These are phyloP conservation scores for Phytopythium helicoides DNA, from an alignment of 352 stramenopile genomes.

Conservation along the genomic window DNA sequence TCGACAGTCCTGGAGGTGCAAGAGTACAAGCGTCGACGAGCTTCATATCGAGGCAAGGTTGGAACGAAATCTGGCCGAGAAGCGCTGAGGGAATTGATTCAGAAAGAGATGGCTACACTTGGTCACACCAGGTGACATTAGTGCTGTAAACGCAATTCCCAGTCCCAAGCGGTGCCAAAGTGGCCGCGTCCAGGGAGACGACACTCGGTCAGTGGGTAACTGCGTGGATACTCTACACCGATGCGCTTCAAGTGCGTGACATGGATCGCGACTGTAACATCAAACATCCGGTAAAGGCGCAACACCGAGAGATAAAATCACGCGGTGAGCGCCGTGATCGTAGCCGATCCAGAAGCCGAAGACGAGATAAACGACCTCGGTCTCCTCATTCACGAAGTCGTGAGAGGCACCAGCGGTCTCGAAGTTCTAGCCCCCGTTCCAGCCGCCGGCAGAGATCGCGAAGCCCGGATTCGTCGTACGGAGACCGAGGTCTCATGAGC, in stretches of 20 bases:
- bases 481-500: too few relatives aligned
- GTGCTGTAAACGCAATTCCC: neutral
- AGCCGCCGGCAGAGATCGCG: neutral
- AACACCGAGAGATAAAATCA: too few relatives aligned
- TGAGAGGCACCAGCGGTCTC: neutral
- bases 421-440: neutral
- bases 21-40: conserved; percentile 55
- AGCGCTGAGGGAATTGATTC: conserved; percentile 58
- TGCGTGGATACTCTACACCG: conserved; percentile 2
- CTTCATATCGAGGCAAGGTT: conserved; percentile 50
- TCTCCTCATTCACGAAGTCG: neutral
- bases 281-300: too few relatives aligned
- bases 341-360: neutral
- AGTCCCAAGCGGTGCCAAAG: neutral
- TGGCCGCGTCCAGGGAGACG: too few relatives aligned
- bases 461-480: neutral
- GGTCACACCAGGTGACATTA: conserved; percentile 11
- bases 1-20: neutral
- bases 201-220: too few relatives aligned
- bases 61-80: conserved; percentile 34
- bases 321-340: neutral
- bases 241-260: conserved; percentile 17
- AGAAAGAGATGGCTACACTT: conserved; percentile 59
- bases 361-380: neutral
- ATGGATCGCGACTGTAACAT: conserved; percentile 6